Evolutionary conservation across 1,139 yeast species (phyloP).

Genomic region (Magnusiomyces sp.): DNA sequence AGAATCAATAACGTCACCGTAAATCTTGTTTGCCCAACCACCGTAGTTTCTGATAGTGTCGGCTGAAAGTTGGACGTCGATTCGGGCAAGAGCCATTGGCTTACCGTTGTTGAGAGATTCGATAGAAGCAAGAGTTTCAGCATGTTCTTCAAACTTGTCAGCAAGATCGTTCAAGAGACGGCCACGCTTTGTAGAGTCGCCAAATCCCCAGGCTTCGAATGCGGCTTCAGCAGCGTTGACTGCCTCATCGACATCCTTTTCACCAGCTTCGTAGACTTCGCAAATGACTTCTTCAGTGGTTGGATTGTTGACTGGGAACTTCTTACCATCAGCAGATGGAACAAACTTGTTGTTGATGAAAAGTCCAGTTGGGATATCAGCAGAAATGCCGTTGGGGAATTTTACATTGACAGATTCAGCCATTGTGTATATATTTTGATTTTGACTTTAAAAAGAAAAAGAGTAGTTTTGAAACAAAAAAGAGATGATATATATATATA

Average conservation of each 20-base stretch:
- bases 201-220: constrained; percentile 38
- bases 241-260: constrained; percentile 49
- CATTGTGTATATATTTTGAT: not conserved
- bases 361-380: constrained; percentile 59
- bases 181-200: constrained; percentile 49
- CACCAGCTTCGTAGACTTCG: constrained; percentile 44
- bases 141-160: constrained; percentile 51
- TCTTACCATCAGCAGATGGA: constrained; percentile 40
- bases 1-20: constrained; percentile 61
- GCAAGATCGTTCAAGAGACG: constrained; percentile 54
- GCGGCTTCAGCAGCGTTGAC: constrained; percentile 47
- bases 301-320: constrained; percentile 51
- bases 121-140: constrained; percentile 53
- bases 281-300: constrained; percentile 46
- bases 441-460: not conserved
- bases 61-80: constrained; percentile 52
- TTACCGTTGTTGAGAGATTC: constrained; percentile 83
- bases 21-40: constrained; percentile 74
- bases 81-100: constrained; percentile 46
- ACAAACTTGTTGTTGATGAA: constrained; percentile 57
- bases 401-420: constrained; percentile 34
- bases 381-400: constrained; percentile 53
- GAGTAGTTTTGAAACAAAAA: not conserved
- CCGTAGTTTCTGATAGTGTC: constrained; percentile 61
- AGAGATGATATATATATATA: not conserved